Conservation (phyloP, 148 eudicot species). For the Polygonum aviculare region DNA sequence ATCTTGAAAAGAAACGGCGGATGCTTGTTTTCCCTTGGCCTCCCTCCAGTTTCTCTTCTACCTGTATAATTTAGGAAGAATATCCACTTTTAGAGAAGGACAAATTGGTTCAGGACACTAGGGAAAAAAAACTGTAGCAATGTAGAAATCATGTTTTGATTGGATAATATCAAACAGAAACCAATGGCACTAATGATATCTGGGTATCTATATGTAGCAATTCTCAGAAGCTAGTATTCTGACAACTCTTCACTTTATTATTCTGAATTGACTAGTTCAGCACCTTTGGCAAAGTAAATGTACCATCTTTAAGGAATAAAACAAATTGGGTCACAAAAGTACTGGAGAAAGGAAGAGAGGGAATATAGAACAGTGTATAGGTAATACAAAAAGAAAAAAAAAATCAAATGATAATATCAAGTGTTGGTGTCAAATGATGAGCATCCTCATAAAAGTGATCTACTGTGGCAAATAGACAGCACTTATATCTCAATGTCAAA, state of each 20-base stretch:
- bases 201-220: neutral
- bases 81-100: neutral
- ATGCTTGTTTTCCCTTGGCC: slow-evolving; percentile 84
- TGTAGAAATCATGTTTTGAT: neutral
- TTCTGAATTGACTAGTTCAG: neutral
- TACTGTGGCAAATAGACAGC: neutral
- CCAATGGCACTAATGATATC: neutral
- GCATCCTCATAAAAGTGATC: neutral
- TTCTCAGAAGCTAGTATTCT: neutral
- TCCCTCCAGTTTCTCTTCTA: slow-evolving; percentile 91
- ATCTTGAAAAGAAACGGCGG: slow-evolving; percentile 83
- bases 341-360: neutral
- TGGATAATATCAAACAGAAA: neutral
- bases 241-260: neutral
- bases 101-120: neutral
- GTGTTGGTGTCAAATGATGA: neutral
- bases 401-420: neutral
- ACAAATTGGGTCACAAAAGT: neutral
- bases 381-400: neutral
- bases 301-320: neutral
- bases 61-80: slow-evolving; percentile 34
- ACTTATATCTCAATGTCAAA: neutral
- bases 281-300: neutral
- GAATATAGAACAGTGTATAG: neutral
- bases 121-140: neutral